A percentile compares a stretch with the other conserved stretches of the same genome.
phyloP scores from a whole-genome alignment of 768 basidiomycete species.

The Dioszegia crocea region DNA sequence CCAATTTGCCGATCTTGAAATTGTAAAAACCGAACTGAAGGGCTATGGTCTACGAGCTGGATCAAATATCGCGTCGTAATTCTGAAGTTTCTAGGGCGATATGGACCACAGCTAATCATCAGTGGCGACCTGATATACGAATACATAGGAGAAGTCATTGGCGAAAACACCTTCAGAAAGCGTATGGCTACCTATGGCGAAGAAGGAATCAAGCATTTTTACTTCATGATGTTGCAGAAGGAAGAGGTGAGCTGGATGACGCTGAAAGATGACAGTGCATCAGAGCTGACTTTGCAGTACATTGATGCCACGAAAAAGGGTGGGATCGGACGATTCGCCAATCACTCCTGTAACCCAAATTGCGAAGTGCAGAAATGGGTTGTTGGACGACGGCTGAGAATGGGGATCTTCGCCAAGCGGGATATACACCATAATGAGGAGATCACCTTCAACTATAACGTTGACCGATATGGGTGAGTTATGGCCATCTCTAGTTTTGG shows the following conservation, averaged over 20 bases:
- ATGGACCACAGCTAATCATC: slow-evolving; percentile 17
- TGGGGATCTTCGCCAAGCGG: slow-evolving; percentile 93
- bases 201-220: slow-evolving; percentile 92
- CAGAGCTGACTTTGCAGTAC: slow-evolving; percentile 55
- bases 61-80: slow-evolving; percentile 51
- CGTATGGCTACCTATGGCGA: slow-evolving; percentile 90
- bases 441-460: slow-evolving; percentile 98
- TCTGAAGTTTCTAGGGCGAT: not conserved
- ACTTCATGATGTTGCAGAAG: slow-evolving; percentile 99
- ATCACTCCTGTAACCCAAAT: slow-evolving; percentile 96
- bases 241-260: slow-evolving; percentile 77
- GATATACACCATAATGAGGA: slow-evolving; percentile 73
- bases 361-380: slow-evolving; percentile 99
- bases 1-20: slow-evolving; percentile 78
- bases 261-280: not conserved
- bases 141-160: slow-evolving; percentile 95
- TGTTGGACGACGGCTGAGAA: slow-evolving; percentile 77
- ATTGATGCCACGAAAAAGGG: slow-evolving; percentile 97
- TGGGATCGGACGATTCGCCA: slow-evolving; percentile 93
- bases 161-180: slow-evolving; percentile 76
- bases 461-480: slow-evolving; percentile 93
- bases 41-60: slow-evolving; percentile 87
- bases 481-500: not conserved
- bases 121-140: slow-evolving; percentile 95
- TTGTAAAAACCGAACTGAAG: slow-evolving; percentile 91